Evolutionary conservation across 768 basidiomycete species (phyloP), one percentile per base, ranked within the genome.

Genomic region (Kwoniella sp.): DNA sequence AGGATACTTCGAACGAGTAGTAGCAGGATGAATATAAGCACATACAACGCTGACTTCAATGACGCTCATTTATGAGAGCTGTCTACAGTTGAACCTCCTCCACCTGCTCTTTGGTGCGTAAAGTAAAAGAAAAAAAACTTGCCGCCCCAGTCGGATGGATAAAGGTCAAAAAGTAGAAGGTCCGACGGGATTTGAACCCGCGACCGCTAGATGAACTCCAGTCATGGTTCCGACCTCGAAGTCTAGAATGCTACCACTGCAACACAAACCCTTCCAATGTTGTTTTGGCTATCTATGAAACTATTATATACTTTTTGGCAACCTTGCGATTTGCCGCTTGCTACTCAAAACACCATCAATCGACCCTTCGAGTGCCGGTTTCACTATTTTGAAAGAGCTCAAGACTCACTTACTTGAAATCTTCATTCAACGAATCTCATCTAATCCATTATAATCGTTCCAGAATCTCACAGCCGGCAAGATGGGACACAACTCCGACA

Each of bases 401-500:
- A n/a, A n/a, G n/a, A n/a, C n/a, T n/a, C n/a, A n/a, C 33, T 33
- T 13, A 6, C 33, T 5, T 6, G 40, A 44, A 44, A 3, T 44
- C 40, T 44, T 44, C 40, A 44, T 44, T 19, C 40, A 9, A 44
- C 17, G 8, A 44, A 44, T 15, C 7, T 15, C 40, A 44, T 19
- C 40, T 44, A 9, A 19, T 19, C 40, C 7, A 3, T 19, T 44
- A 44, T 19, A 10, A 44, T 44, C 17, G 17, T 44, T 10, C 17
- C 33, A 13, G 33, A 13, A 33, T 44, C 3, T 15, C 8, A 19
- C 40, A 9, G 17, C 40, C 40, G 46, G 10, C 72, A 70, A 63
- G 30, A 77, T 76, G 76, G 78, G 78, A n/a, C 76, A 78, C 64
- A 73, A 76, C 27, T 74, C 76, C 10, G 79, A 80, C 60, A 78